Conservation (phyloP, 2,329 filamentous ascomycete genomes). For the Neocucurbitaria cava region DNA sequence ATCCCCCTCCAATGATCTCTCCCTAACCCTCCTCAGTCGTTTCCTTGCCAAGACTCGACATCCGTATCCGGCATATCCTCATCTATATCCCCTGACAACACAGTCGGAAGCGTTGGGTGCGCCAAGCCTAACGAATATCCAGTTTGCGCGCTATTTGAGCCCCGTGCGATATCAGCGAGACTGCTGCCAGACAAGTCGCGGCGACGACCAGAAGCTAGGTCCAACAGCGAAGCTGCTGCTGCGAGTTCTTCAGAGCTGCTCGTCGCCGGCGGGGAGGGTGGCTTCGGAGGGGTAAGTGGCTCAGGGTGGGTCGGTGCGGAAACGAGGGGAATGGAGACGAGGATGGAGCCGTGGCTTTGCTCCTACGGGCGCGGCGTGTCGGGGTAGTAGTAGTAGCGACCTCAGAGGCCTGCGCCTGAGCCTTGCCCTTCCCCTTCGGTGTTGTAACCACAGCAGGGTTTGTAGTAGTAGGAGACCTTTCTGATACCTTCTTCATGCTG, state of each 20-base stretch:
- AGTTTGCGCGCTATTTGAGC: neutral
- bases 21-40: neutral
- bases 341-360: neutral
- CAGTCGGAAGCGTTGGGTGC: neutral
- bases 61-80: slow-evolving; percentile 12
- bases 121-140: neutral
- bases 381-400: neutral
- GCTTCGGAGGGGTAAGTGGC: neutral
- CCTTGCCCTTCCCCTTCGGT: neutral
- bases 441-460: neutral
- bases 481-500: neutral
- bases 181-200: neutral
- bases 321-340: neutral
- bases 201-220: neutral
- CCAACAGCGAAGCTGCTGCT: neutral
- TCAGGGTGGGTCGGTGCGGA: neutral
- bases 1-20: neutral
- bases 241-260: neutral
- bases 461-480: neutral
- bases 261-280: too few relatives aligned
- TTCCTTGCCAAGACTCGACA: neutral
- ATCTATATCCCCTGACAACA: neutral
- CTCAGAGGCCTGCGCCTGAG: neutral
- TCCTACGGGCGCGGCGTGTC: neutral
- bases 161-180: neutral